Evolutionary conservation across 306 rosid genomes (phyloP).

Genomic region (Geum urbanum): DNA sequence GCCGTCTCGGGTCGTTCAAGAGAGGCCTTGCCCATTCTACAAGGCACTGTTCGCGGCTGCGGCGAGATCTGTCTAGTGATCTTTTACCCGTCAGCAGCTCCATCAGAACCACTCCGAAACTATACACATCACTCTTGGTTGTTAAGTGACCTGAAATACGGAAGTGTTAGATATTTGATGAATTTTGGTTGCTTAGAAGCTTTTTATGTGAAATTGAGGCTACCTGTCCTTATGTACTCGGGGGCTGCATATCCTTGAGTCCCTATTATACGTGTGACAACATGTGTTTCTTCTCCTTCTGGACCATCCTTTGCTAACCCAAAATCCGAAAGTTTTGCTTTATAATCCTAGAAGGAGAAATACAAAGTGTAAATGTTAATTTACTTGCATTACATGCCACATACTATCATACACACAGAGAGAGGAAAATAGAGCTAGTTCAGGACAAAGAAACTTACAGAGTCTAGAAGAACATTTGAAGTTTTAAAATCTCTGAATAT

Average conservation of each 20-base stretch:
- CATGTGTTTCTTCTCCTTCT: constrained; percentile 65
- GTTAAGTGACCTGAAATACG: constrained; percentile 61
- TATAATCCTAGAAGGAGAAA: constrained; percentile 46
- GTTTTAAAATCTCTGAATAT: constrained; percentile 81
- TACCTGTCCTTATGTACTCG: constrained; percentile 70
- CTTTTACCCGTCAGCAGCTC: constrained; percentile 75
- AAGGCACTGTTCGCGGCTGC: constrained; percentile 39
- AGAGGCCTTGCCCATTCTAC: constrained; percentile 85
- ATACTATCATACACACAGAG: not conserved
- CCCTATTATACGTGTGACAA: constrained; percentile 61
- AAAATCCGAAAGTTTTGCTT: constrained; percentile 68
- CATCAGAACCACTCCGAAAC: constrained; percentile 76
- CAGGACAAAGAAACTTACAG: constrained; percentile 41
- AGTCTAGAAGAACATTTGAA: constrained; percentile 68
- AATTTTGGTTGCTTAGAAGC: not conserved
- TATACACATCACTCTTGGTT: constrained; percentile 76
- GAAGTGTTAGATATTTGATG: not conserved
- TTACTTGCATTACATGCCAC: not conserved
- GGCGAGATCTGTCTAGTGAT: constrained; percentile 46
- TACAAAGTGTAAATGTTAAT: not conserved
- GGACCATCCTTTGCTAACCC: constrained; percentile 80
- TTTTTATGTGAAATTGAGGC: not conserved
- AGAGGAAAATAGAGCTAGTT: not conserved
- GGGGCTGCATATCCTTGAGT: constrained; percentile 87
- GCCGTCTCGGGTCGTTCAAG: constrained; percentile 49